Evolutionary conservation across 129 eudicot genomes (phyloP).

Genomic region (Flaveria sonorensis): DNA sequence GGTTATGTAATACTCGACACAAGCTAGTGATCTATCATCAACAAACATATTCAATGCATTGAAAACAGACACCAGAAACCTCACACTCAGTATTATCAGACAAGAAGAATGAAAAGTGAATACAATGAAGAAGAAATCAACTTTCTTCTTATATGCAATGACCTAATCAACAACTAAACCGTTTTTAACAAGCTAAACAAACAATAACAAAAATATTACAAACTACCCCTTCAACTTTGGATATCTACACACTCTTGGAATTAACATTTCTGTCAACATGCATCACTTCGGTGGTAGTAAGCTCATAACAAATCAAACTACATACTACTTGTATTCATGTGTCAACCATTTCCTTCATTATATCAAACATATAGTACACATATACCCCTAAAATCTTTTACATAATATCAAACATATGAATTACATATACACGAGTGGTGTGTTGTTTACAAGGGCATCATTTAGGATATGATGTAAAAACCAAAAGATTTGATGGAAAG

Average conservation of each 20-base stretch:
- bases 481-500: conserved; percentile 31
- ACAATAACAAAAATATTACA: too few species aligned
- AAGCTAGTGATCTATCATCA: background rate
- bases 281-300: background rate
- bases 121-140: too few species aligned
- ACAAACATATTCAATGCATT: background rate
- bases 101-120: too few species aligned
- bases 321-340: background rate
- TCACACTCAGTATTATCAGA: too few species aligned
- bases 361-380: background rate
- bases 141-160: too few species aligned
- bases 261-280: background rate
- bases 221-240: too few species aligned
- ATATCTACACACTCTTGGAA: too few species aligned
- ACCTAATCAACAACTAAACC: too few species aligned
- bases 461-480: conserved; percentile 19
- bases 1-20: too few species aligned
- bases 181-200: too few species aligned
- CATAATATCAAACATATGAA: too few species aligned
- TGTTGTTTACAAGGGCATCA: conserved; percentile 13
- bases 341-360: background rate
- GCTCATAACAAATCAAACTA: background rate
- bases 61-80: too few species aligned
- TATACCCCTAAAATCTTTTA: background rate
- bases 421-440: background rate